Conservation (phyloP, 192 early-diverging fungal genomes). For the Thamnidium elegans region DNA sequence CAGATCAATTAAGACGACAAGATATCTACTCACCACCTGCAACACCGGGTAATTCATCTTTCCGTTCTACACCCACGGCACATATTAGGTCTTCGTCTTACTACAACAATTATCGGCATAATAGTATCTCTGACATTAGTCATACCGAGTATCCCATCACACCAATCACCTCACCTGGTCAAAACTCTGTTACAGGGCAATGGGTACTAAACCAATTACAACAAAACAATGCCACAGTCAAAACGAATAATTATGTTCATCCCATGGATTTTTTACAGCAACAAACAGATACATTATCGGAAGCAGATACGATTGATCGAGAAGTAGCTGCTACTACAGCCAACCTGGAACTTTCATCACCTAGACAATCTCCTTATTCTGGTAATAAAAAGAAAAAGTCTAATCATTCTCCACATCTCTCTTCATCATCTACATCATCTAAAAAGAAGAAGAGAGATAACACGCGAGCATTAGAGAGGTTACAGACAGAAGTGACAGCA, state of each 20-base stretch:
- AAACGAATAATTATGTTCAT: conserved; percentile 1
- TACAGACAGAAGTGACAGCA: conserved; percentile 28
- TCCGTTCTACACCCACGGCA: not conserved
- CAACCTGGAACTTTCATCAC: conserved; percentile 2
- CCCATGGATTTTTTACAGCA: conserved; percentile 18
- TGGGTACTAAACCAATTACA: conserved; percentile 7
- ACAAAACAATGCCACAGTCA: not conserved
- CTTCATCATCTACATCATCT: not conserved
- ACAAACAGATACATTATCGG: conserved; percentile 2
- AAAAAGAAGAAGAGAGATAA: not conserved
- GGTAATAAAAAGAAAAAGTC: not conserved
- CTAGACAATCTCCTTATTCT: conserved; percentile 12
- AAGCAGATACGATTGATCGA: conserved; percentile 24
- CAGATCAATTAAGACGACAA: not conserved
- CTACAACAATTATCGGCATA: conserved; percentile 1
- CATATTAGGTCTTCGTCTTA: not conserved
- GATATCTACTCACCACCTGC: not conserved
- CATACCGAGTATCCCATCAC: conserved; percentile 23
- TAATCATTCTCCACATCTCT: not conserved
- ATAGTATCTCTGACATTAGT: not conserved
- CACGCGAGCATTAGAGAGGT: conserved; percentile 19
- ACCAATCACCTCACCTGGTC: conserved; percentile 17
- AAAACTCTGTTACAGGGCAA: conserved; percentile 8
- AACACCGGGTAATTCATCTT: not conserved
- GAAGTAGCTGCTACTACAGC: conserved; percentile 25